Evolutionary conservation across 2,329 filamentous ascomycete species (phyloP).

Genomic region (Aspergillus arachidicola): DNA sequence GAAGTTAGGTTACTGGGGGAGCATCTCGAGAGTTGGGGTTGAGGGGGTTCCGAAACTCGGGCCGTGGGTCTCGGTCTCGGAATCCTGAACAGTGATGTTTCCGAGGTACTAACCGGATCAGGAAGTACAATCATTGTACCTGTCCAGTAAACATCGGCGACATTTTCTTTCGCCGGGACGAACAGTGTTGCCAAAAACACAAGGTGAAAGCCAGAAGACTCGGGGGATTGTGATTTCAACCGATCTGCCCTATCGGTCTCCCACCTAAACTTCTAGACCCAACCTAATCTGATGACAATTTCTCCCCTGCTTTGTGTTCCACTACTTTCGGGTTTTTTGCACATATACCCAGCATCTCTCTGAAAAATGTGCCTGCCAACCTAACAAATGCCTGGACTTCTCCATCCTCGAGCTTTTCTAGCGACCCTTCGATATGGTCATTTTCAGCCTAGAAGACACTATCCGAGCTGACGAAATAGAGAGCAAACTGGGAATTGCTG

Average conservation of each 20-base stretch:
- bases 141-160: not conserved
- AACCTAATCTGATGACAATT: not conserved
- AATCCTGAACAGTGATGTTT: constrained; percentile 11
- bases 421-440: too few species aligned
- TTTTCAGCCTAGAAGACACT: not conserved
- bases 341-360: too few species aligned
- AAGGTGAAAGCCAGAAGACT: not conserved
- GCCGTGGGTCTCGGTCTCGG: constrained; percentile 9
- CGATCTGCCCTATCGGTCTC: not conserved
- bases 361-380: too few species aligned
- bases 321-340: too few species aligned
- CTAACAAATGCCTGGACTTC: too few species aligned
- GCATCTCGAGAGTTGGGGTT: not conserved
- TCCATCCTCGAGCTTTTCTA: too few species aligned
- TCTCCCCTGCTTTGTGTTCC: not conserved
- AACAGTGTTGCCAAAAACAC: not conserved
- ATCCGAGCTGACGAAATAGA: not conserved
- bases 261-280: not conserved
- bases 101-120: constrained; percentile 4
- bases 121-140: not conserved
- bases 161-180: not conserved
- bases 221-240: not conserved
- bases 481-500: not conserved
- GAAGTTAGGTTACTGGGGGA: not conserved
- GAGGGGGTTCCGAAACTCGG: constrained; percentile 10